Base-by-base conservation (phyloP, 1,284 basidiomycete genomes). In the Trichosporon coremiiforme region DNA sequence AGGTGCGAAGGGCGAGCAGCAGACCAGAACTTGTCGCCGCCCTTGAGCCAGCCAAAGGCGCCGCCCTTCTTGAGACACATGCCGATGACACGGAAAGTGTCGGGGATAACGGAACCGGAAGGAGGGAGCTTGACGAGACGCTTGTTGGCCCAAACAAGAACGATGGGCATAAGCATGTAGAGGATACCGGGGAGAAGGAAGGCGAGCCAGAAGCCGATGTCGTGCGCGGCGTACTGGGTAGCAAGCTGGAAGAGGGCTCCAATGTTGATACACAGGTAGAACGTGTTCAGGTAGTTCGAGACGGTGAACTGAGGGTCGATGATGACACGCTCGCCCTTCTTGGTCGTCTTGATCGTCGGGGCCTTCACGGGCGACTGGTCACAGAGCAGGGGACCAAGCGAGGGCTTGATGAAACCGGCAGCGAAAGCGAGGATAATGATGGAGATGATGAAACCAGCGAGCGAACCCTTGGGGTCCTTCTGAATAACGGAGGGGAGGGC, bases 121-220 rank as follows among this genome's bases (percentile, higher is more conserved):
- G 86, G 85, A 66, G 85, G 85, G 68, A 76, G 76, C 65, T 81
- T 81, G 65, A 84, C 71, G 66, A 77, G 72, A 29, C 62, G 66
- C 41, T 63, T 57, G 65, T 66, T 68, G 22, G 62, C 68, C 33
- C 35, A 45, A 31, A 50, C 35, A 35, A 66, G 47, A 12, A 71
- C 65, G 71, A 82, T 79, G 17, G 84, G 79, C 73, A 82, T 81
- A 57, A 85, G 69, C 60, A 83, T 70, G 76, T 86, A 87, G 68
- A 86, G 73, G 71, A 85, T 79, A 65, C 84, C 85, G 13, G 85
- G 86, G 10, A 85, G 72, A n/a, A 85, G 78, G 79, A 78, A 86
- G 64, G 82, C 81, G 35, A 85, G 79, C 83, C 83, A 85, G 76
- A 83, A 85, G 15, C 84, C 84, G 66, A 83, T 75, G 29, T 78